Conservation (phyloP, 176 grass and related monocot species). For the Bonia amplexicaulis region DNA sequence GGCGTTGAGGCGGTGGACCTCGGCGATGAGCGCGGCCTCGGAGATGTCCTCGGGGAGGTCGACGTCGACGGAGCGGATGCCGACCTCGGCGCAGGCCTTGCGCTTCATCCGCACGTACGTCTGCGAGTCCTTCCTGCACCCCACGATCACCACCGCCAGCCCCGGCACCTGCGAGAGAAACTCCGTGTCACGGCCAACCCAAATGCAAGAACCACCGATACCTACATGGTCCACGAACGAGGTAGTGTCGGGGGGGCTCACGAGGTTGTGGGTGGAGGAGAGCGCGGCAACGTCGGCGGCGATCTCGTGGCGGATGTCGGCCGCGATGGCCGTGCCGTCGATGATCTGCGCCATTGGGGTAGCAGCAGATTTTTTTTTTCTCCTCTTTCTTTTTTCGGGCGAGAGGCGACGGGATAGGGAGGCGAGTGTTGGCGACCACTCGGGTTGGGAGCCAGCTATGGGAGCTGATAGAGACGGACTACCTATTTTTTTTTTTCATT, state of each 20-base stretch:
- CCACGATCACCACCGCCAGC: conserved; percentile 93
- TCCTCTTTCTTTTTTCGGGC: neutral
- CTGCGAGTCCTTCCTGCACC: conserved; percentile 88
- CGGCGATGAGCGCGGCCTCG: conserved; percentile 60
- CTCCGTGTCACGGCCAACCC: neutral
- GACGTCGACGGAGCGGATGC: conserved; percentile 72
- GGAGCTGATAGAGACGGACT: too few species aligned
- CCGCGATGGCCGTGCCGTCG: conserved; percentile 83
- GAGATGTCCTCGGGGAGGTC: conserved; percentile 80
- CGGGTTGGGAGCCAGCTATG: too few species aligned
- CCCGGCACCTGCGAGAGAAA: conserved; percentile 61
- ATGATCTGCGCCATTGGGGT: conserved; percentile 79
- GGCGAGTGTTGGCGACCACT: too few species aligned
- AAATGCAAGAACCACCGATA: neutral
- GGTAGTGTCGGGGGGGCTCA: neutral
- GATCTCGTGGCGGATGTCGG: conserved; percentile 60
- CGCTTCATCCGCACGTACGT: conserved; percentile 86
- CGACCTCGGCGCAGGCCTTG: conserved; percentile 89
- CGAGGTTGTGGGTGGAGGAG: conserved; percentile 35
- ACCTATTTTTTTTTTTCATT: too few species aligned
- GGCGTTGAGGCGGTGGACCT: conserved; percentile 82
- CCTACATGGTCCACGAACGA: neutral
- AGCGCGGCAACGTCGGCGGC: conserved; percentile 60
- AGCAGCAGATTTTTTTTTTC: neutral
- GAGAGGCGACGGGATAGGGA: too few species aligned